Base-by-base conservation (phyloP, 225 moss, liverwort and hornwort species). In the Anthoceros angustus region DNA sequence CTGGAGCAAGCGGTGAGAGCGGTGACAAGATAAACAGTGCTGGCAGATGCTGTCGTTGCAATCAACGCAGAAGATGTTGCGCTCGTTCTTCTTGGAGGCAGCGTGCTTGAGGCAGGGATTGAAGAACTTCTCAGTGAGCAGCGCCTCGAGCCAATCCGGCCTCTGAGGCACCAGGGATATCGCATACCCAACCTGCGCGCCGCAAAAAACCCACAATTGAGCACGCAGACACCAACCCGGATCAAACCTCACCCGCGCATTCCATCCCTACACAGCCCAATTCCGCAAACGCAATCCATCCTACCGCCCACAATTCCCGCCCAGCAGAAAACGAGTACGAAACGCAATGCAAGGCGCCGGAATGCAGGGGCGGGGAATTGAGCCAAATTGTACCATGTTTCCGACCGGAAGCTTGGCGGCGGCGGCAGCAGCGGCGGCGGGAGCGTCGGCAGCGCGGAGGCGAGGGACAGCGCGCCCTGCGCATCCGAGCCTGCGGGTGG, bases 21-120 rank as follows among this genome's bases (percentile, higher is more conserved):
- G 80, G 71, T 98, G 98, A 20, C 72, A 79, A 0, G 92, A 84
- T 26, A 89, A 88, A 46, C 98, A 98, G 87, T 98, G 98, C 80
- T 92, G 98, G 65, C 98, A 98, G 39, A 98, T 87, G 8, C 92
- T 88, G 7, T 87, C 92, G 72, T 82, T 98, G 84, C 98, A 98
- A 75, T 92, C 92, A 6, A 98, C 98, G 42, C 98, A 98, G 76
- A 98, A 98, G 1, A 98, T 87, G 64, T 92, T 98, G 12, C 98
- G 75, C 83, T 98, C 98, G 39, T 98, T 98, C 70, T 98, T 98
- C 73, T 98, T 98, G 76, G 89, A 72, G 7, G 89, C 66, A 2
- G 73, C 78, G 55, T 98, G 98, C 78, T 86, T 92, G 0, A 70
- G 18, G 74, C 98, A 98, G 0, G 89, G 86, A 15, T 87, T 86